Base-by-base conservation (phyloP, 148 eudicot species). In the Cornus kousa region DNA sequence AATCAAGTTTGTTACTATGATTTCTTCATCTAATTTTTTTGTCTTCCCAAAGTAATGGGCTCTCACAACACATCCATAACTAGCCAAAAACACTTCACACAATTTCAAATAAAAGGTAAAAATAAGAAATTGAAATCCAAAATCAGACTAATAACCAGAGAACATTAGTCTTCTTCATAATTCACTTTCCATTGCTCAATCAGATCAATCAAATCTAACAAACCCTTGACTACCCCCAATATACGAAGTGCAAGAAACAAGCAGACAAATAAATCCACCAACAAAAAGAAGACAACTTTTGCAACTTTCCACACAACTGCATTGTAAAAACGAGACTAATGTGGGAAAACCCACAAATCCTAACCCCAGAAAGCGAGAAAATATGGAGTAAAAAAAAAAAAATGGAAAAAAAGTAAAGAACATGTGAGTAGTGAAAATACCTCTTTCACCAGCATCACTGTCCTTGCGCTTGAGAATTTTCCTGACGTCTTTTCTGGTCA, bases 391-490 rank as follows among this genome's bases (percentile, higher is more conserved):
- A 40, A 19, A 33, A 73, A 55, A 17, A 53, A 19, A 37, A 46
- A 16, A 59, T 39, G 14, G n/a, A 2, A 2, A 35, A 35, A 35
- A 35, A 35, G 37, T 4, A 5, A 32, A 35, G 23, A 60, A 70
- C 65, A 50, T 70, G 22, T 7, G 22, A 73, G 20, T 31, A 43
- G 0, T 43, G 55, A 19, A 4, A 24, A 17, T 53, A 94, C 97
- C 98, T 88, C 71, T 87, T 79, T 92, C 97, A 75, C 97, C 98
- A 70, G 95, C 95, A 82, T 94, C 95, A 84, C 98, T 94, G 67
- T 92, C 98, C 86, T 94, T 94, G 67, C 98, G 95, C 88, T 94
- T 94, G 86, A 94, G 98, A 70, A 91, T 85, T 76, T 91, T 92
- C 73, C 91, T 87, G 35, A 92, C 91, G 90, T 91, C 88, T 83